Percentiles rank a stretch among this genome's conserved stretches.
These are phyloP conservation scores for Poronia punctata DNA, from an alignment of 495 filamentous ascomycete genomes.

Conservation along the genomic window DNA sequence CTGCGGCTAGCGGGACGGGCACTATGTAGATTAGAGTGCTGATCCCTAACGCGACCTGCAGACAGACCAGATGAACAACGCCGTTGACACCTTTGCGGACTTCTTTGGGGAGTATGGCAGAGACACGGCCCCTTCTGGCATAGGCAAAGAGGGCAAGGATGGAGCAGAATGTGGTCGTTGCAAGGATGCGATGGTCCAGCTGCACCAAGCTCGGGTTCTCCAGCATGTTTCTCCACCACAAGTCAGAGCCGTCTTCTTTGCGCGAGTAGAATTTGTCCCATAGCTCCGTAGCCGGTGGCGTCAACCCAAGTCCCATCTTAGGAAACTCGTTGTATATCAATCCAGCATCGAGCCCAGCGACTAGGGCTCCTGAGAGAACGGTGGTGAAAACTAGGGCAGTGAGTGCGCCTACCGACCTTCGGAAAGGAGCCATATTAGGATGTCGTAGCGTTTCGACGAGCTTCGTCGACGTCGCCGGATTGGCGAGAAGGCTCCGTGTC, in stretches of 20 bases:
- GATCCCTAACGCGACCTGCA: conserved; percentile 84
- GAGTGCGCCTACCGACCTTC: conserved; percentile 64
- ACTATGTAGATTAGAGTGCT: conserved; percentile 88
- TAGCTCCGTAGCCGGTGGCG: conserved; percentile 76
- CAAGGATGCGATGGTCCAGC: conserved; percentile 89
- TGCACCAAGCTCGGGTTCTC: conserved; percentile 95
- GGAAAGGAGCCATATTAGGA: conserved; percentile 64
- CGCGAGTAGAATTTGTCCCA: conserved; percentile 82
- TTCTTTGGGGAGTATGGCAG: conserved; percentile 54
- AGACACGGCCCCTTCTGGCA: conserved; percentile 56
- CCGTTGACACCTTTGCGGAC: conserved; percentile 68
- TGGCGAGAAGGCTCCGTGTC: conserved; percentile 57
- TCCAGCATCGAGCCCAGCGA: conserved; percentile 91
- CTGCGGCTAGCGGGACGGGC: conserved; percentile 77
- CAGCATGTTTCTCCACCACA: conserved; percentile 93
- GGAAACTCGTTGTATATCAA: conserved; percentile 98
- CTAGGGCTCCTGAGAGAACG: conserved; percentile 85
- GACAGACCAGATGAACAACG: conserved; percentile 69
- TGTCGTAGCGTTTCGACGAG: conserved; percentile 52
- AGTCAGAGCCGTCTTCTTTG: conserved; percentile 62
- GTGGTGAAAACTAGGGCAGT: conserved; percentile 76
- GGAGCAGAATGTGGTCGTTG: conserved; percentile 78
- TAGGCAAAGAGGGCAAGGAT: conserved; percentile 74
- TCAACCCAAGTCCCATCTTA: conserved; percentile 77
- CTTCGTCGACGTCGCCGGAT: conserved; percentile 50